Conservation (phyloP, 495 filamentous ascomycete genomes). For the Geopyxis carbonaria region DNA sequence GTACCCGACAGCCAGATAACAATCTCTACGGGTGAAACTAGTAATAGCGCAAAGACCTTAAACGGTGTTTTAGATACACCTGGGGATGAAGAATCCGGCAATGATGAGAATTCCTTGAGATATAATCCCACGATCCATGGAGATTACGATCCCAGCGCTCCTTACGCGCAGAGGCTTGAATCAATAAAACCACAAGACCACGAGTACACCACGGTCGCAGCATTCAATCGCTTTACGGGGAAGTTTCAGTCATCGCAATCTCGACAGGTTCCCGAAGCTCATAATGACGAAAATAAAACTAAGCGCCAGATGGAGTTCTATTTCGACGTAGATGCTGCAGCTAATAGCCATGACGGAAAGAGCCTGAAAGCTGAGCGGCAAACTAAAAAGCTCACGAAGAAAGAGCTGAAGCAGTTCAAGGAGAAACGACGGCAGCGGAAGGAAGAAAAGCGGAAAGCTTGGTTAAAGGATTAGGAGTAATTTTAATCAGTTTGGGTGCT, state of each 20-base stretch:
- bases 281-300: conserved; percentile 80
- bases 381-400: conserved; percentile 71
- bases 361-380: conserved; percentile 82
- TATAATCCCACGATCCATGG: conserved; percentile 96
- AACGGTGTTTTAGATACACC: conserved; percentile 8
- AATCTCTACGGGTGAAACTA: too few relatives aligned
- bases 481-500: too few relatives aligned
- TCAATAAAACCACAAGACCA: conserved; percentile 22
- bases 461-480: conserved; percentile 68
- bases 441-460: conserved; percentile 84
- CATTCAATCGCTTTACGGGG: conserved; percentile 89
- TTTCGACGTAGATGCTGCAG: conserved; percentile 95
- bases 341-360: conserved; percentile 79
- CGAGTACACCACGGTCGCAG: conserved; percentile 47
- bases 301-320: conserved; percentile 81
- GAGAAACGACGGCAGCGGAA: conserved; percentile 61
- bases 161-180: conserved; percentile 51
- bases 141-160: conserved; percentile 81
- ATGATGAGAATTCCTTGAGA: conserved; percentile 15
- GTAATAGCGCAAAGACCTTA: conserved; percentile 22
- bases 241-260: conserved; percentile 48
- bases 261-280: conserved; percentile 46
- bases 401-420: conserved; percentile 59
- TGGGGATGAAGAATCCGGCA: conserved; percentile 13
- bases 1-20: conserved; percentile 34